A percentile compares a stretch with the other conserved stretches of the same genome.
Evolutionary conservation across 345 rosid genomes (phyloP).

Genomic region (Melaleuca quinquenervia): DNA sequence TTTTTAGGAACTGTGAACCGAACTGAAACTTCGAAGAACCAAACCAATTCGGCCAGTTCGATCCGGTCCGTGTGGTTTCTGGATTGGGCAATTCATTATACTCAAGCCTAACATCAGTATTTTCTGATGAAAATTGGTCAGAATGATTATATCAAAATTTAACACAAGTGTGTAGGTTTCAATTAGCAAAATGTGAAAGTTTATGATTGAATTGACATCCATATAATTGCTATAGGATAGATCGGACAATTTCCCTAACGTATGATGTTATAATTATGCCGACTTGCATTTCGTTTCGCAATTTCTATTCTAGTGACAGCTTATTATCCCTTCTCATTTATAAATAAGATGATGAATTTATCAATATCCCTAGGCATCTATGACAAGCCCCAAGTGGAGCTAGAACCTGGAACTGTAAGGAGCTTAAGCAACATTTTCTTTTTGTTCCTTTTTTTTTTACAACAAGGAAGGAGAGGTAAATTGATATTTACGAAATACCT

Average conservation of each 20-base stretch:
- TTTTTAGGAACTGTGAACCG: too few relatives aligned
- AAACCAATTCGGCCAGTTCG: too few relatives aligned
- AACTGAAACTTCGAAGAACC: too few relatives aligned
- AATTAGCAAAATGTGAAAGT: background rate
- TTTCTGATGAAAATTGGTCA: accelerated
- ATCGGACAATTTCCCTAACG: background rate
- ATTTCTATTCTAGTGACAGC: background rate
- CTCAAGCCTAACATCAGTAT: too few relatives aligned
- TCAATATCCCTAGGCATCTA: background rate
- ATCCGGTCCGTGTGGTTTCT: too few relatives aligned
- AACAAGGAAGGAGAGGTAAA: background rate
- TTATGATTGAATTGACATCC: accelerated
- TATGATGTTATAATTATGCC: background rate
- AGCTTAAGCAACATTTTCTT: too few relatives aligned
- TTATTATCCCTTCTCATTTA: too few relatives aligned
- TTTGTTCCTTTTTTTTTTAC: too few relatives aligned
- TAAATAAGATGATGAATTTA: too few relatives aligned
- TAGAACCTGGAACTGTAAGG: background rate
- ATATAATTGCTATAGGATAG: accelerated
- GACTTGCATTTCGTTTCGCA: background rate
- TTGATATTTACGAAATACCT: background rate
- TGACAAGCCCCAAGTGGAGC: background rate
- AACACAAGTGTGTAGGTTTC: accelerated
- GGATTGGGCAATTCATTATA: too few relatives aligned
- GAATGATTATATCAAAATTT: background rate